Evolutionary conservation across 495 filamentous ascomycete species (phyloP), one percentile per base, ranked within the genome.

Genomic region (Daldinia grandis): DNA sequence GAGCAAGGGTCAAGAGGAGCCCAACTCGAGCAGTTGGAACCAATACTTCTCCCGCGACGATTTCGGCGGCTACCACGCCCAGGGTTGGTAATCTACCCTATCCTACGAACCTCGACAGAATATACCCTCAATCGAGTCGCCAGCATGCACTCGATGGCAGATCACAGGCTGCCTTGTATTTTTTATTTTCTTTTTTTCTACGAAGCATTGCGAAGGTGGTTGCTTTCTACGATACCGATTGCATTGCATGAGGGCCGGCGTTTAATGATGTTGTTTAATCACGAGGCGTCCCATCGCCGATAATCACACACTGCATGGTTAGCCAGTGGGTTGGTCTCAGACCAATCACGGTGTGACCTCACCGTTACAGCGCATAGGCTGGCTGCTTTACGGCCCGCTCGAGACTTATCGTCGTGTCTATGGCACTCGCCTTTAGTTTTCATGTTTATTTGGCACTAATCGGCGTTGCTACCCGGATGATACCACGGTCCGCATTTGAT

Each of bases 61-160:
- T 25, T 78, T 82, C 47, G 81, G 79, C 38, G 83, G 83, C 66
- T 86, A 85, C 76, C 82, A 86, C 56, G 79, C 83, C 37, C 78
- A 86, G 73, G 85, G 84, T 72, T 87, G 85, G 85, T 87, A 82
- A 76, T 56, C 66, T 57, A 38, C 51, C 47, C 58, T 62, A 53
- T 62, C 53, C 10, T 61, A 64, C 30, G 19, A 63, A 73, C 17
- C 30, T 56, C 53, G n/a, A 56, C 28, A 31, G 53, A 62, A 57
- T 55, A 79, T 71, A 79, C 74, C 75, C 50, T 55, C 44, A 60
- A 50, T 54, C 59, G 71, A 71, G 61, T 60, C 68, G 69, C 66
- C 37, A 54, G 65, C 72, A 67, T 74, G 54, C 78, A 76, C 75
- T 75, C 72, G 57, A 62, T 60, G 76, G 72, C 59, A 72, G 77